Conservation (phyloP, 1,284 basidiomycete genomes). For the Cryptococcus wingfieldii region DNA sequence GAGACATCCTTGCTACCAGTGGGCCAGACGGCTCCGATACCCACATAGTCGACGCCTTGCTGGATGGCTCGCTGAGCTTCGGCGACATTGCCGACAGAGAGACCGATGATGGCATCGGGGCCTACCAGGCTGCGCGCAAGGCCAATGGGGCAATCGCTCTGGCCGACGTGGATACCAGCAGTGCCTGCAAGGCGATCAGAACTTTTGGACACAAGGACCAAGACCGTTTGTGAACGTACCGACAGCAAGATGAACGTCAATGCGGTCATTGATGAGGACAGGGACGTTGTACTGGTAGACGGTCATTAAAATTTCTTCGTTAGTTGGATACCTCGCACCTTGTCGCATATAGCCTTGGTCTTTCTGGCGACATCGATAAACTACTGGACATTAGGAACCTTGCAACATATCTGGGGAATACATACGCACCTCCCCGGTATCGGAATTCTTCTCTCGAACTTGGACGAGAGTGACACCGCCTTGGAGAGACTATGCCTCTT, state of each 20-base stretch:
- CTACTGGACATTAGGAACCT: slow-evolving; percentile 47
- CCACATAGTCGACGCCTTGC: slow-evolving; percentile 72
- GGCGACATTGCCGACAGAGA: slow-evolving; percentile 68
- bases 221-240: slow-evolving; percentile 29
- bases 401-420: background rate
- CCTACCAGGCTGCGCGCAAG: slow-evolving; percentile 70
- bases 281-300: slow-evolving; percentile 67
- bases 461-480: slow-evolving; percentile 89
- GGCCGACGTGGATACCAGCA: slow-evolving; percentile 84
- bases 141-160: slow-evolving; percentile 76
- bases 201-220: background rate
- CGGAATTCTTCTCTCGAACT: slow-evolving; percentile 74
- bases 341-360: slow-evolving; percentile 71
- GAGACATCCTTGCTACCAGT: slow-evolving; percentile 68
- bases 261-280: slow-evolving; percentile 84
- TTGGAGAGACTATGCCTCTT: slow-evolving; percentile 58
- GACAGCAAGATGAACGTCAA: slow-evolving; percentile 78
- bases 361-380: slow-evolving; percentile 72
- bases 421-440: slow-evolving; percentile 67
- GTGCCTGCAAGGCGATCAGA: slow-evolving; percentile 46
- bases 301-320: background rate
- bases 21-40: slow-evolving; percentile 73
- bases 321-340: slow-evolving; percentile 38
- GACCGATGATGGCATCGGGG: slow-evolving; percentile 67
- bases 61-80: slow-evolving; percentile 55